Base-by-base conservation (phyloP, 352 stramenopile species). In the Blastocystis sp. region DNA sequence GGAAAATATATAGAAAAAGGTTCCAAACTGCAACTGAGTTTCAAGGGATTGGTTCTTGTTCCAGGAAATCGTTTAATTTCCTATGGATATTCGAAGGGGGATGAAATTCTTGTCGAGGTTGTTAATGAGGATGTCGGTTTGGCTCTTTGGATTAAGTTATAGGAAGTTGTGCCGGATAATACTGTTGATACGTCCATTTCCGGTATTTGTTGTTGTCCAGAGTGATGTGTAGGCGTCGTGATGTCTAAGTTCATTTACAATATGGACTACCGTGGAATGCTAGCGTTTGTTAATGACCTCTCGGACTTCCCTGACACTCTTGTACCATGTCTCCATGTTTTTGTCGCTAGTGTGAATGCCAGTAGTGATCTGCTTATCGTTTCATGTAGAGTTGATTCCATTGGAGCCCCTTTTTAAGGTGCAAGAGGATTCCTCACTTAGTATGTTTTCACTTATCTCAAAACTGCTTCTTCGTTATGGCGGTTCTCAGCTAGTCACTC, bases 381-480 rank as follows among this genome's bases (percentile, higher is more conserved):
- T 34, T n/a, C 34, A 76, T 76, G 6, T 54, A 76, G 65, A 85
- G 73, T n/a, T 85, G n/a, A 59, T 85, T 41, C 73, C 73, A 16
- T 47, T 85, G 11, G n/a, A 85, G 73, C 18, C 24, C 3, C 53
- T 85, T n/a, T 16, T 66, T 4, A 6, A 26, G 16, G 4, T 30
- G n/a, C 73, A 66, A 39, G 43, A 47, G 20, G 53, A 53, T 43
- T 45, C 50, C 2, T 54, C 68, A 47, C 45, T 68, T 5, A 66
- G 47, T 37, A 53, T 68, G 20, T 66, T 85, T n/a, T 13, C 18
- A n/a, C 50, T 59, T n/a, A n/a, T 59, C 0, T n/a, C 50, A 24
- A 34, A 50, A 18, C 43, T 85, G 6, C 50, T 85, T 18, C 39
- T 69, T 18, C 73, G 39, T 24, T 85, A 85, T 43, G 73, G 73